Evolutionary conservation across 2,329 filamentous ascomycete species (phyloP), one percentile per base, ranked within the genome.

Genomic region (Paraconiothyrium brasiliense): DNA sequence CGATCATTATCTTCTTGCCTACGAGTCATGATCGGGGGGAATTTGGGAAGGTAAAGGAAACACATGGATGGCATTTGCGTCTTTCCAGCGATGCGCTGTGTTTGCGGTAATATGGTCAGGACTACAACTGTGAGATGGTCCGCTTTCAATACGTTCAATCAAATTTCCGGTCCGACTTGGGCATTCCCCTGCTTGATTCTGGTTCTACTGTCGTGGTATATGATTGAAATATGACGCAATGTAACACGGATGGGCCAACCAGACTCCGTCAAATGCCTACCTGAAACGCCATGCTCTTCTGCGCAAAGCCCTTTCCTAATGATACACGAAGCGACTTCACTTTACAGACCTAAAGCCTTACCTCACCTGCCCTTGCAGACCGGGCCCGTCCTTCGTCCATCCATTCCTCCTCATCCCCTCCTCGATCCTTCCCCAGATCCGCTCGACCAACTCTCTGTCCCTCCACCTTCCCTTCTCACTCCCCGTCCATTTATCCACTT

Each of bases 391-490:
- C 74, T 86, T 89, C 58, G 85, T 87, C 93, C 93, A 97, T 2
- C 93, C 94, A 76, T 90, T 92, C 63, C 85, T 84, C 72, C 90
- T 86, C 95, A 99, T 98, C 65, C 91, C 91, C 67, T 85, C 86
- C 84, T 98, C 95, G 66, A 99, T 91, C 4, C 87, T 84, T 74
- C 91, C 91, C 95, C 95, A 99, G 64, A 99, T 92, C 61, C 89
- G 85, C 84, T 98, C 95, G 10, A 97, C 93, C 20, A 96, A 89
- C 82, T 98, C 95, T 54, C 94, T 86, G 80, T 99, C 95, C 70
- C 94, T 86, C 89, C 94, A 98, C 62, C 90, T 72, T 44, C 88
- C 81, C 59, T 76, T 73, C 46, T 76, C 73, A 5, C 79, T 81
- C 22, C 80, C 78, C 14, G 83, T 89, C 88, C 91, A 97, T 72